Base-by-base conservation (phyloP, 192 early-diverging fungal species). In the Backusella parvicylindrica region DNA sequence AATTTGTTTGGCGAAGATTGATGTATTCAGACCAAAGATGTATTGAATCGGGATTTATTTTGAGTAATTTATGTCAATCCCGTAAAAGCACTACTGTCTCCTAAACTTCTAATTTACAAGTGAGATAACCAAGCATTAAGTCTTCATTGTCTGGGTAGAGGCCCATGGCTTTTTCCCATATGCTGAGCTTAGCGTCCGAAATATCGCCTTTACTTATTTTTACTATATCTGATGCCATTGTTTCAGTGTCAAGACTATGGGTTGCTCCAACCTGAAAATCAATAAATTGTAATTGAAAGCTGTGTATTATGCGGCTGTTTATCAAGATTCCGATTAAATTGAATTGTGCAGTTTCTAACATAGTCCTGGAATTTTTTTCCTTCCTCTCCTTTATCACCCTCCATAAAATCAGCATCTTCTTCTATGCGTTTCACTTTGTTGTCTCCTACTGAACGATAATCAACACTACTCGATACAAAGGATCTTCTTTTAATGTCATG, bases 21-120 rank as follows among this genome's bases (percentile, higher is more conserved):
- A 89, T 71, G 43, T 89, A 89, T 30, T 89, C 80, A 11, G 86
- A 85, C 88, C 88, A 89, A 11, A 89, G 69, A 7, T 49, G 64
- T 18, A 87, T 78, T n/a, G 84, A 80, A n/a, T 81, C 63, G 2
- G 80, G 69, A 21, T 74, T 56, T 6, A 74, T 68, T 35, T 74
- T 73, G 11, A 89, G 63, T 2, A 85, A 43, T 26, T 74, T 71
- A 30, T 89, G 86, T 86, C 88, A 89, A 67, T 89, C 84, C 0
- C 76, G 74, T 35, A 89, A 70, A 0, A 87, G 63, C 47, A 72
- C 81, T 47, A 82, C 36, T 36, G 79, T 73, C 69, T 84, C 82
- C 83, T 81, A 87, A 21, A 74, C 73, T 23, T 82, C 78, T 43
- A 75, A 79, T 50, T 83, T 83, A 33, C 83, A 86, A 18, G 79